These are phyloP conservation scores for Cicer judaicum DNA, from an alignment of 306 rosid genomes.

Conservation along the genomic window DNA sequence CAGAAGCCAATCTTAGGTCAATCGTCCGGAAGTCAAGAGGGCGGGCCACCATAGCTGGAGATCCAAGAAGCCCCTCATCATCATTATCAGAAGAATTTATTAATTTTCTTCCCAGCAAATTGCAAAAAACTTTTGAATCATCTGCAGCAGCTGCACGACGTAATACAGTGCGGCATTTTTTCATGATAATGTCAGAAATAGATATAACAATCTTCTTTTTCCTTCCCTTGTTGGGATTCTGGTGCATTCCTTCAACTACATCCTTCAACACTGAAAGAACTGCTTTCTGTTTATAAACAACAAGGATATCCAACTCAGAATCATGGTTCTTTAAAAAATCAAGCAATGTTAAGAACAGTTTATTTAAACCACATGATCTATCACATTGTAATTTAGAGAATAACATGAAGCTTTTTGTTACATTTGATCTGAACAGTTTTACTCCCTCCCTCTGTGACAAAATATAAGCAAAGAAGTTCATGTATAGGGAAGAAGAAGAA, in stretches of 20 bases:
- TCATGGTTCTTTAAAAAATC: constrained; percentile 21
- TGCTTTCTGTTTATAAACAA: constrained; percentile 83
- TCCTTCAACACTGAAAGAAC: constrained; percentile 84
- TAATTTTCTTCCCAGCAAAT: constrained; percentile 90
- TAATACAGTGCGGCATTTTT: constrained; percentile 85
- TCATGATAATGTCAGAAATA: constrained; percentile 81
- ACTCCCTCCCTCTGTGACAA: too few relatives aligned
- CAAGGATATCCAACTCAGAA: constrained; percentile 51
- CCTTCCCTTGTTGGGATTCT: constrained; percentile 62
- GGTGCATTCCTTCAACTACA: constrained; percentile 55
- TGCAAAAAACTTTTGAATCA: constrained; percentile 88
- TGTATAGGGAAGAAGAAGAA: too few relatives aligned
- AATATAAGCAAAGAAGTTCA: too few relatives aligned
- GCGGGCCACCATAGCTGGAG: constrained; percentile 91
- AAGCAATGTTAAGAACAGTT: constrained; percentile 24
- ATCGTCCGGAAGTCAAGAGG: constrained; percentile 97
- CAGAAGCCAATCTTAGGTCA: constrained; percentile 89
- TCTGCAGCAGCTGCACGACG: constrained; percentile 90
- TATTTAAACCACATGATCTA: constrained; percentile 32
- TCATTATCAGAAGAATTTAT: constrained; percentile 87
- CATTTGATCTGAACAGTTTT: constrained; percentile 9
- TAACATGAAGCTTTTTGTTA: constrained; percentile 11
- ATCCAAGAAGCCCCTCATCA: constrained; percentile 97
- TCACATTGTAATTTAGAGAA: constrained; percentile 30
- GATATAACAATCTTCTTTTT: constrained; percentile 66